These are phyloP conservation scores for Xylariales sp. DNA, from an alignment of 2,329 filamentous ascomycete species.

Conservation along the genomic window DNA sequence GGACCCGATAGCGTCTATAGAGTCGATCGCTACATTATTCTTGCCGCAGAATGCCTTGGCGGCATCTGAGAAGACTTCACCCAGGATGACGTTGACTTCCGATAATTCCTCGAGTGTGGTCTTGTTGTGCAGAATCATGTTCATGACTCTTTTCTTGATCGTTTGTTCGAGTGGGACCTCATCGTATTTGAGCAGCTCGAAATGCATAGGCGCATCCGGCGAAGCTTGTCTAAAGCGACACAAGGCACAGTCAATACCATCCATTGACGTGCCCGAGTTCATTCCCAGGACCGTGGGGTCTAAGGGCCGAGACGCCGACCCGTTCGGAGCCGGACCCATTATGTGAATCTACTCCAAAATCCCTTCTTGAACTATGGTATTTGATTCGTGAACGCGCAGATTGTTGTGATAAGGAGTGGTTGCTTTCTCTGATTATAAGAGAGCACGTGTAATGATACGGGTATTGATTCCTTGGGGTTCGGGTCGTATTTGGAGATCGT, in stretches of 20 bases:
- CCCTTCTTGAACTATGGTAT: background rate
- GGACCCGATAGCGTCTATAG: conserved; percentile 66
- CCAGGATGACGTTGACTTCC: conserved; percentile 67
- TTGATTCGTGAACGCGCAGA: background rate
- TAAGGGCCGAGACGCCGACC: conserved; percentile 45
- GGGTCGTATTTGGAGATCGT: conserved; percentile 14
- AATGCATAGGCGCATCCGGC: conserved; percentile 64
- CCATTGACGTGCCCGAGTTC: conserved; percentile 66
- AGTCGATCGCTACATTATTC: conserved; percentile 55
- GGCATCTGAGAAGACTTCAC: conserved; percentile 66
- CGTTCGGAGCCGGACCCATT: conserved; percentile 6
- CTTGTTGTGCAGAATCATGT: conserved; percentile 65
- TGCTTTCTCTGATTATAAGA: conserved; percentile 7
- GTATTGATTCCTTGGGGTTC: background rate
- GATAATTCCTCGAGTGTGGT: conserved; percentile 65
- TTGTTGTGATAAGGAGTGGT: background rate
- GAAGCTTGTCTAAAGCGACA: conserved; percentile 66
- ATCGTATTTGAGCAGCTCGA: conserved; percentile 67
- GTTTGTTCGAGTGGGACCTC: conserved; percentile 64
- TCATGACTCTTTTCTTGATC: conserved; percentile 68
- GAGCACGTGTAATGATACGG: background rate
- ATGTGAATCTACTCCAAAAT: background rate
- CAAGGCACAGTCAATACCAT: conserved; percentile 68
- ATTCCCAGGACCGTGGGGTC: conserved; percentile 66
- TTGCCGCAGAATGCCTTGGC: conserved; percentile 61